Evolutionary conservation across 495 filamentous ascomycete species (phyloP), one percentile per base, ranked within the genome.

Genomic region (Umbilicaria muhlenbergii): DNA sequence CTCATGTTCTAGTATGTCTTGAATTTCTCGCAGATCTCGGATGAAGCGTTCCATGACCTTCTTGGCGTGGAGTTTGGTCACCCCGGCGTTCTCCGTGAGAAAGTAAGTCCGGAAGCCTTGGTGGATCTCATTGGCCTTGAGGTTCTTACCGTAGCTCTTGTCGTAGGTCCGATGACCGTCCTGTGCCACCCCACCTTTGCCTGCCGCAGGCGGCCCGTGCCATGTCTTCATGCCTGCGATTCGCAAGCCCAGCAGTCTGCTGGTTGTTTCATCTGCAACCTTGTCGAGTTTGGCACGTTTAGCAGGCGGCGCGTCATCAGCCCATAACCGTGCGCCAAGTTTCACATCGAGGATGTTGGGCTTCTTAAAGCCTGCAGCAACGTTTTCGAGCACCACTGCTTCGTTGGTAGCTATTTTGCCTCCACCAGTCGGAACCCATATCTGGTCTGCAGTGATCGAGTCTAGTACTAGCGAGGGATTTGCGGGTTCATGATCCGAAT

Each of bases 321-420:
- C 88, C 83, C 86, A 96, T 16, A 98, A 62, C 41, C 80, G 73
- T 21, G 77, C 72, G 18, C 91, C 91, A 32, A 98, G 75, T 58
- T 98, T 98, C 47, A 93, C 72, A 54, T 98, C 91, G 45, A 98
- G 62, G n/a, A 96, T 86, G 53, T 95, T 95, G 12, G 92, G 84
- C 45, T 78, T 74, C 42, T 70, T 74, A 66, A 86, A 96, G 16
- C 84, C 83, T 41, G 75, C 69, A 10, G 88, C 80, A 1, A 87
- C 70, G 57, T 94, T 96, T 52, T 91, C 80, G 35, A 98, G 66
- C 31, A 93, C 86, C 34, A 98, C 81, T 4, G 84, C 85, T 34
- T 74, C 59, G 21, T 82, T 77, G 0, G 86, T 93, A 19, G 73
- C 64, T 38, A 84, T 75, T 54, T 77, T 77, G 34, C 68, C 66